These are phyloP conservation scores for Globisporangium spinosum DNA, from an alignment of 352 stramenopile species.

Conservation along the genomic window DNA sequence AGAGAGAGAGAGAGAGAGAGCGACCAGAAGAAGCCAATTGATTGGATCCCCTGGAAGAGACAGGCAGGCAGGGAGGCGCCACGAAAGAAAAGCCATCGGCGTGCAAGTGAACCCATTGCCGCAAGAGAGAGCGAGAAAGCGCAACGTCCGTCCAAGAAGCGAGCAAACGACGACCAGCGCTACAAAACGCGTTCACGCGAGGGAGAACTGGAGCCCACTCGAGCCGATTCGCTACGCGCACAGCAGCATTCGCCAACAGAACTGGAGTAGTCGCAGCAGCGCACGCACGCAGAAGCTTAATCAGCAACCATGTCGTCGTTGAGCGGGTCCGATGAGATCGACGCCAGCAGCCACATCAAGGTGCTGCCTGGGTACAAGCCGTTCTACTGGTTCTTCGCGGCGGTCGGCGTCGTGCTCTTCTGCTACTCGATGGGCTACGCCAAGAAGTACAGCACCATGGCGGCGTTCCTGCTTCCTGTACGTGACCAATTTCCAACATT, in stretches of 20 bases:
- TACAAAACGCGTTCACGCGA: neutral
- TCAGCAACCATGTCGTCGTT: constrained; percentile 4
- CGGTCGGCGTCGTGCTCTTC: constrained; percentile 53
- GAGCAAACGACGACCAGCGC: neutral
- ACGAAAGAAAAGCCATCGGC: constrained; percentile 5
- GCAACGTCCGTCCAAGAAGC: neutral
- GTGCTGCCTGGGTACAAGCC: constrained; percentile 46
- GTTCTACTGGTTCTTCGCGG: constrained; percentile 75
- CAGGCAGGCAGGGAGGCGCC: neutral
- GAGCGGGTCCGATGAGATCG: neutral
- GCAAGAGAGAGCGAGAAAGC: constrained; percentile 8
- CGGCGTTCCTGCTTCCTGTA: constrained; percentile 76
- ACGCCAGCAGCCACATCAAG: constrained; percentile 34
- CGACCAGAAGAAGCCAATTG: neutral
- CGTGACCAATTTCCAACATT: constrained; percentile 11
- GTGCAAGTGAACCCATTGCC: neutral
- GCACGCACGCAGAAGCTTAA: neutral
- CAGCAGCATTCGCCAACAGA: neutral
- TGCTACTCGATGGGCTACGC: constrained; percentile 74
- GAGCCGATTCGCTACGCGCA: neutral
- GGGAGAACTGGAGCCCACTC: constrained; percentile 7
- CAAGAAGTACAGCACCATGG: constrained; percentile 66
- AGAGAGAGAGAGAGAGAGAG: too few relatives aligned
- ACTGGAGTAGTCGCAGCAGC: neutral
- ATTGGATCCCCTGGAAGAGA: neutral